Percentiles rank a stretch among this genome's conserved stretches.
These are phyloP conservation scores for Eucalyptus paniculata DNA, from an alignment of 345 rosid species.

Conservation along the genomic window DNA sequence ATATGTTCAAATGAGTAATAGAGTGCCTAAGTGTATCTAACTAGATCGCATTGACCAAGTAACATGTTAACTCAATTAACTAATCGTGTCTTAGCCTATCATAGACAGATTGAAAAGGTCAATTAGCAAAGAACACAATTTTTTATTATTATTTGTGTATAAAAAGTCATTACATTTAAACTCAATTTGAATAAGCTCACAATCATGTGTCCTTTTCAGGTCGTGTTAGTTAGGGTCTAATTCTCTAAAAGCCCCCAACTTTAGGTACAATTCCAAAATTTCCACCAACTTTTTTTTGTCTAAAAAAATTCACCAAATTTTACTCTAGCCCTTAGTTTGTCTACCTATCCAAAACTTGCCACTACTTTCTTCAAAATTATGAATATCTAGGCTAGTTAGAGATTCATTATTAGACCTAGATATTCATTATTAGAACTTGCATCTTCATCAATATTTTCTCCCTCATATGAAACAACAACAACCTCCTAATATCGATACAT, in stretches of 20 bases:
- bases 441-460: not conserved
- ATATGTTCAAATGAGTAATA: not conserved
- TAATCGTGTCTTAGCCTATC: accelerated
- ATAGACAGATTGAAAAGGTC: accelerated
- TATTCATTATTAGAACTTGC: accelerated
- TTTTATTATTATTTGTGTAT: not conserved
- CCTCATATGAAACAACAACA: accelerated
- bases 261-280: accelerated
- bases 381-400: accelerated
- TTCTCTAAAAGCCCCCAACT: not conserved
- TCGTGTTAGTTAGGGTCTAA: not conserved
- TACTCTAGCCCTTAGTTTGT: accelerated
- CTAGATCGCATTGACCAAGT: not conserved
- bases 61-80: not conserved
- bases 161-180: not conserved
- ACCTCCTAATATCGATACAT: not conserved
- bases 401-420: accelerated
- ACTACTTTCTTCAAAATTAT: not conserved
- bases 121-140: not conserved
- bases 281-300: accelerated
- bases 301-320: not conserved
- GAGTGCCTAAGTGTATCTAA: not conserved
- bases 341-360: accelerated
- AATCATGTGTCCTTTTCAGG: not conserved
- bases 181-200: not conserved